Base-by-base conservation (phyloP, 805 yeast genomes). In the Kluyveromyces wickerhamii region DNA sequence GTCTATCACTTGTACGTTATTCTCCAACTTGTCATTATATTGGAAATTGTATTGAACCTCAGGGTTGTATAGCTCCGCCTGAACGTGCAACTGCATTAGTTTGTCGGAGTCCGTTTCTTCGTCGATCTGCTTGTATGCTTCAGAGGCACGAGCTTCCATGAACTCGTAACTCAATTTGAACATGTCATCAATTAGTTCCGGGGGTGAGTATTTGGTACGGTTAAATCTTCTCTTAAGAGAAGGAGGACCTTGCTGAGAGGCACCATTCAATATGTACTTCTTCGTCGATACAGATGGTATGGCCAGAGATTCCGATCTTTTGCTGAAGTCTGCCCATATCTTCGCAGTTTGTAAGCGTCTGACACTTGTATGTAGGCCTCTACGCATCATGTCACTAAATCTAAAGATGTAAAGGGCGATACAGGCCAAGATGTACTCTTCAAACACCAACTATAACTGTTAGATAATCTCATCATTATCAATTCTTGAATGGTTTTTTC, bases 11-110 rank as follows among this genome's bases (percentile, higher is more conserved):
- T 67, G 65, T 4, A 71, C 59, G 27, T 62, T 44, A 41, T 63
- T 63, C 15, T 61, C 54, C 18, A 57, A 20, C 34, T 62, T 63
- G 19, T 61, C 61, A 29, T 60, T 49, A 53, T 56, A 76, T 27
- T 64, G 63, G 26, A 72, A 66, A 57, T 80, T 84, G 63, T 72
- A 85, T 37, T 74, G 64, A 9, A 86, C 95, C 58, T 86, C 95
- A 11, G 97, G 97, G 55, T 88, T 85, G 52, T 69, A 57, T 30
- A 67, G 50, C 57, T 89, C 94, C 1, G 95, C 86, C 37, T 71
- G 63, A 7, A 74, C 66, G 20, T 66, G 54, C 17, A 75, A 56
- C 37, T 57, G 40, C 15, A 46, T 44, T 36, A 49, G 56, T 23
- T 51, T 44, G 13, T 52, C 45, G 16, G 41, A 46, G 13, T 54